Conservation (phyloP, 2,329 filamentous ascomycete genomes). For the Aspergillus versicolor region DNA sequence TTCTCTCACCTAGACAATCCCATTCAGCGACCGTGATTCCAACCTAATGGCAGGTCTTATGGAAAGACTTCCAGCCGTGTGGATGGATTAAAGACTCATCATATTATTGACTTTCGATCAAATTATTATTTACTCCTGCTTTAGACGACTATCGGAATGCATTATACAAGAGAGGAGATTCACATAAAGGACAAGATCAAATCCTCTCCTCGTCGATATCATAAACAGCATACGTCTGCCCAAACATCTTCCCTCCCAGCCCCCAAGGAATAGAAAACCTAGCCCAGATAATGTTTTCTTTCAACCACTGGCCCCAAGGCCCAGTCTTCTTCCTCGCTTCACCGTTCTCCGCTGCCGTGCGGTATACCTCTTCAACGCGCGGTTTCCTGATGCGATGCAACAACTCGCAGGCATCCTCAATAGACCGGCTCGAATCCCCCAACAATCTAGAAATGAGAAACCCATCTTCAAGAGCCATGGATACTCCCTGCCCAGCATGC, state of each 20-base stretch:
- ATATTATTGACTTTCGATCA: no score
- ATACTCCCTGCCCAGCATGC: constrained; percentile 52
- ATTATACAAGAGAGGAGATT: no score
- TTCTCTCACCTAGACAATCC: no score
- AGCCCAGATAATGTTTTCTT: constrained; percentile 21
- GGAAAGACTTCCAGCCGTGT: no score
- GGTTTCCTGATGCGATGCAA: constrained; percentile 28
- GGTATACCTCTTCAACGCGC: constrained; percentile 27
- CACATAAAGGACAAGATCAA: background rate
- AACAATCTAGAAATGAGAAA: constrained; percentile 30
- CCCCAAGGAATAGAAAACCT: constrained; percentile 16
- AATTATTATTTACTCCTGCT: no score
- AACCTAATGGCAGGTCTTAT: no score
- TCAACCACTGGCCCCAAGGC: constrained; percentile 27
- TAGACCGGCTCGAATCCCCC: constrained; percentile 11
- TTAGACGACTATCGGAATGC: no score
- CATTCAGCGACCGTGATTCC: no score
- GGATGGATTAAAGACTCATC: no score
- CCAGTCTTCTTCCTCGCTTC: constrained; percentile 23
- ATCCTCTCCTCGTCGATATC: constrained; percentile 26
- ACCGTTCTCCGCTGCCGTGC: constrained; percentile 25
- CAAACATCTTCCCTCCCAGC: constrained; percentile 21
- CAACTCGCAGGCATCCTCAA: constrained; percentile 14
- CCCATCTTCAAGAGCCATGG: constrained; percentile 54
- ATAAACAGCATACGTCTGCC: constrained; percentile 29